Conservation (phyloP, 495 filamentous ascomycete genomes). For the Amphirosellinia nigrospora region DNA sequence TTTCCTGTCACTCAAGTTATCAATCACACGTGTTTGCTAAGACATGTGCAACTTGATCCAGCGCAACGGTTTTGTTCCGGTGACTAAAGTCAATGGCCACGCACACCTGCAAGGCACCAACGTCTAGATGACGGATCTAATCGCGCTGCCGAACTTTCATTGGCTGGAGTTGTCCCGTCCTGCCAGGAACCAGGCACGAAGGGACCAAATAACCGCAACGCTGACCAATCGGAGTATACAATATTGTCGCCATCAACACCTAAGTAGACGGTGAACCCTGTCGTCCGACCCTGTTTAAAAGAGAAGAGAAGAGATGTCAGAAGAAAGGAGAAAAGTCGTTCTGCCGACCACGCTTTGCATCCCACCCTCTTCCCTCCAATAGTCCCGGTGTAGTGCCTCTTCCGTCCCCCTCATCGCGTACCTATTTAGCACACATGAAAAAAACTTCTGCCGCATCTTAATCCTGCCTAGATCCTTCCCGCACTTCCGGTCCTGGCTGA, state of each 20-base stretch:
- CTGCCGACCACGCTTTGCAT: not conserved
- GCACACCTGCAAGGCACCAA: slow-evolving; percentile 20
- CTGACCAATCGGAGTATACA: slow-evolving; percentile 13
- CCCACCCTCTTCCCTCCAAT: not conserved
- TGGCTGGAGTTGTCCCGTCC: slow-evolving; percentile 24
- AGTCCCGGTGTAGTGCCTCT: not conserved
- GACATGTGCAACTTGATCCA: not conserved
- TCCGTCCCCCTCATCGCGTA: not conserved
- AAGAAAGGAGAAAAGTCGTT: not conserved
- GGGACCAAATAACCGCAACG: not conserved
- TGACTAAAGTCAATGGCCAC: slow-evolving; percentile 1
- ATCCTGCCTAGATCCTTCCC: not conserved
- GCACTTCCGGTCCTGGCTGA: not conserved
- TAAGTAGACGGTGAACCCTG: not conserved
- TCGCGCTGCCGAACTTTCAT: slow-evolving; percentile 7
- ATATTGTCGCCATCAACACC: slow-evolving; percentile 1
- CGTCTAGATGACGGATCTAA: slow-evolving; percentile 16
- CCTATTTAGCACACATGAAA: not conserved
- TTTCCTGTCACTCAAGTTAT: not conserved
- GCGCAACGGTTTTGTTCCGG: not conserved
- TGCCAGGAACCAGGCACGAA: slow-evolving; percentile 47
- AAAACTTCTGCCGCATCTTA: not conserved
- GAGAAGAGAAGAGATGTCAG: too few relatives aligned
- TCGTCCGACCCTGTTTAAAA: not conserved
- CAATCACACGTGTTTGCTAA: not conserved